phyloP scores from a whole-genome alignment of 2,329 filamentous ascomycete genomes.

The Verticillium klebahnii region DNA sequence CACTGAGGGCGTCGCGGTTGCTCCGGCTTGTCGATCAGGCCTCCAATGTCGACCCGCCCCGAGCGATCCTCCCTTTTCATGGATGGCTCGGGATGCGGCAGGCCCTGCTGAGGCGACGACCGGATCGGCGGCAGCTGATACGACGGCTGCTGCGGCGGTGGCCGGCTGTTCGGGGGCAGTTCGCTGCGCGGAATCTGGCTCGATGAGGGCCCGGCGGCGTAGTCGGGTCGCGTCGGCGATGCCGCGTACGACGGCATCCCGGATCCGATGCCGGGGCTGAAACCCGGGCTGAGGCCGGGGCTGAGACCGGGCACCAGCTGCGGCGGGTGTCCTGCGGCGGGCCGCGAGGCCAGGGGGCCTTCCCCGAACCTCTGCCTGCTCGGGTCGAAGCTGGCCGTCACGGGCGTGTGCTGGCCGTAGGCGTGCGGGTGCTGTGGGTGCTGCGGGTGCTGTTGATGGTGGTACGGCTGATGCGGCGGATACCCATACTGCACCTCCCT shows the following conservation, averaged over 20 bases:
- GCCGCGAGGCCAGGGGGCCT: conserved; percentile 22
- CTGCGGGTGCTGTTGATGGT: not conserved
- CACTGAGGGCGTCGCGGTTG: conserved; percentile 23
- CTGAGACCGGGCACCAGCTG: conserved; percentile 33
- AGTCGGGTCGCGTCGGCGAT: conserved; percentile 40
- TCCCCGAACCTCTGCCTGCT: conserved; percentile 36
- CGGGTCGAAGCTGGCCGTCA: conserved; percentile 43
- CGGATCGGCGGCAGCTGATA: conserved; percentile 48
- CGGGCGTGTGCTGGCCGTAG: conserved; percentile 40
- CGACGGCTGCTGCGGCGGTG: conserved; percentile 21
- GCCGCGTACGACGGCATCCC: conserved; percentile 41
- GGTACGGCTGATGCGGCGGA: conserved; percentile 22
- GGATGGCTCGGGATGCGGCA: conserved; percentile 15
- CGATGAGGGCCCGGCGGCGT: conserved; percentile 35
- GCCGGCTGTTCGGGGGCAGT: conserved; percentile 27
- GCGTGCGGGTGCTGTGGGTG: conserved; percentile 14
- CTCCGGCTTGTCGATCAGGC: conserved; percentile 55
- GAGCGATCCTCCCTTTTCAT: conserved; percentile 45
- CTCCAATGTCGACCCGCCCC: conserved; percentile 55
- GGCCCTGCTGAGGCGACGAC: conserved; percentile 25
- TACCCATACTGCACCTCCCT: conserved; percentile 39
- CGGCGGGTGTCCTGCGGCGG: conserved; percentile 20
- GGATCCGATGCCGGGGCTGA: conserved; percentile 32
- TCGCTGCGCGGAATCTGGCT: conserved; percentile 54
- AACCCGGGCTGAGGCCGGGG: conserved; percentile 34